Conservation (phyloP, 345 rosid species). For the Mangifera indica region DNA sequence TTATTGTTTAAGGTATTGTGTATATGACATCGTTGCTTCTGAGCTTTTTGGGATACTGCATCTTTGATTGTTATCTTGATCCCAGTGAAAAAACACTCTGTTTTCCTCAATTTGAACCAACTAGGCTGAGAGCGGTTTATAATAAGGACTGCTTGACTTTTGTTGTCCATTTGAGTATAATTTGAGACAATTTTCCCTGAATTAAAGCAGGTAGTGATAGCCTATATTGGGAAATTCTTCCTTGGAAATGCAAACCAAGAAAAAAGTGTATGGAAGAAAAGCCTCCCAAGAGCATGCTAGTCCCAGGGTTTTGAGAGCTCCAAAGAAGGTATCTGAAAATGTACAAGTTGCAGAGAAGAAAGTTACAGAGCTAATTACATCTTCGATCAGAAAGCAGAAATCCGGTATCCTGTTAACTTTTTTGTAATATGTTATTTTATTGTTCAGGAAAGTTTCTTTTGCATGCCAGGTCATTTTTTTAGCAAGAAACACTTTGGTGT, state of each 20-base stretch:
- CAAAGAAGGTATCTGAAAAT: constrained; percentile 49
- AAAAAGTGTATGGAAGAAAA: constrained; percentile 50
- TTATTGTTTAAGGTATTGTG: neutral
- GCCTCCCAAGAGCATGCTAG: constrained; percentile 43
- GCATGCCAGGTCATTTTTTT: neutral
- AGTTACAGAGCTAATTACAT: constrained; percentile 56
- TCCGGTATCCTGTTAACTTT: constrained; percentile 30
- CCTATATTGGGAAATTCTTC: constrained; percentile 9
- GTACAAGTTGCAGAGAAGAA: constrained; percentile 47
- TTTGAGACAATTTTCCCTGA: neutral
- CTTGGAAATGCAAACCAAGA: constrained; percentile 58
- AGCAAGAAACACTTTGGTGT: neutral
- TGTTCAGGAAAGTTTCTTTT: neutral
- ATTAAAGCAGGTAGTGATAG: constrained; percentile 3
- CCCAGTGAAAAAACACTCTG: neutral
- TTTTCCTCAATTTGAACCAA: neutral
- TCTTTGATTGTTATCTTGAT: neutral
- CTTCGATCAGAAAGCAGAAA: constrained; percentile 63
- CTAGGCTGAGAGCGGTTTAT: neutral
- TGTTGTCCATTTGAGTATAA: neutral
- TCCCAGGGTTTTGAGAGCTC: constrained; percentile 52
- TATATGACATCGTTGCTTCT: neutral
- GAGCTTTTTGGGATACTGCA: neutral
- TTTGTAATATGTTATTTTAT: neutral
- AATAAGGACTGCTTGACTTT: too few species aligned